Conservation (phyloP, 352 stramenopile species). For the Phytopythium kandeliae region DNA sequence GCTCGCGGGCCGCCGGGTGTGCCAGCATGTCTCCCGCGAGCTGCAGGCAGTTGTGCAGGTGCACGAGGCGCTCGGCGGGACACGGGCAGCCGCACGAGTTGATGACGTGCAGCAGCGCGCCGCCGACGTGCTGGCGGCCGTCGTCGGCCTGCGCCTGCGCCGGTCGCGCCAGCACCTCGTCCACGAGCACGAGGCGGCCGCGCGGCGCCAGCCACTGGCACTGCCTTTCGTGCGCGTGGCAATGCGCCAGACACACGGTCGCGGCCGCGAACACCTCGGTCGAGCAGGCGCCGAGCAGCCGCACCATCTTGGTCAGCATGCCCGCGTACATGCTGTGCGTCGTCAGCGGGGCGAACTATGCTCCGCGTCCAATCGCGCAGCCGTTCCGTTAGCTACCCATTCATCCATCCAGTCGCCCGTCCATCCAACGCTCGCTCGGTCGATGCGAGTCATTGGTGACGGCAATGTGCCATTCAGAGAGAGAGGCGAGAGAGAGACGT, state of each 20-base stretch:
- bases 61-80: slow-evolving; percentile 19
- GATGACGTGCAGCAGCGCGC: slow-evolving; percentile 70
- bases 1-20: slow-evolving; percentile 28
- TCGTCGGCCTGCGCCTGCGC: slow-evolving; percentile 33
- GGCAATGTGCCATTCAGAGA: no score
- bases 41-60: slow-evolving; percentile 55
- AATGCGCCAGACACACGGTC: slow-evolving; percentile 46
- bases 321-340: slow-evolving; percentile 47
- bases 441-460: no score
- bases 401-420: no score
- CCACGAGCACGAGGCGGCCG: slow-evolving; percentile 31
- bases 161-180: slow-evolving; percentile 30
- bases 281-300: slow-evolving; percentile 42
- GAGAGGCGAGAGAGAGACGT: no score
- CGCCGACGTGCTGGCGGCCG: slow-evolving; percentile 53
- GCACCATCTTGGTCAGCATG: slow-evolving; percentile 61
- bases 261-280: slow-evolving; percentile 63
- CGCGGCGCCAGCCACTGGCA: neutral
- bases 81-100: slow-evolving; percentile 78
- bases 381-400: no score
- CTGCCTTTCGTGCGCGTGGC: slow-evolving; percentile 46
- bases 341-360: slow-evolving; percentile 33
- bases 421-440: neutral
- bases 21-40: slow-evolving; percentile 51
- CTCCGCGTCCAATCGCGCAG: no score